phyloP scores from a whole-genome alignment of 768 basidiomycete species.

The Psilocybe sp. region DNA sequence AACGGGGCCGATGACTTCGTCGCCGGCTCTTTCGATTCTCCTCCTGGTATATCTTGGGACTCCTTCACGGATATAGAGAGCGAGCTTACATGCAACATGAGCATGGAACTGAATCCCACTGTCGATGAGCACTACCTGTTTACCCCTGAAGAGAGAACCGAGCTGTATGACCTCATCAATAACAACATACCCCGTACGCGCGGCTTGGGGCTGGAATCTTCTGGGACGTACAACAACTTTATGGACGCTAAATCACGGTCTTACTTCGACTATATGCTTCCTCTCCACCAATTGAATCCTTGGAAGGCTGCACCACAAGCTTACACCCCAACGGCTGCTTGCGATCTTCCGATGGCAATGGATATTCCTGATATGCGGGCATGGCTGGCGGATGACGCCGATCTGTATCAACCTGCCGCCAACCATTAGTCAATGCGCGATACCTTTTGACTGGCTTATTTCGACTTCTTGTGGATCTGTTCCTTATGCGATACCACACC shows the following conservation, averaged over 20 bases:
- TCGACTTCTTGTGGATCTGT: neutral
- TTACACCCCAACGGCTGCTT: slow-evolving; percentile 1
- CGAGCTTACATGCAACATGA: slow-evolving; percentile 6
- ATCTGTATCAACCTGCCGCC: slow-evolving; percentile 12
- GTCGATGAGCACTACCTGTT: slow-evolving; percentile 32
- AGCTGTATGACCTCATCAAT: slow-evolving; percentile 50
- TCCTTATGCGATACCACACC: no score
- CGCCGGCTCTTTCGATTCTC: slow-evolving; percentile 16
- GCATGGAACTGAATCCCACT: slow-evolving; percentile 10
- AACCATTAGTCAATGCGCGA: slow-evolving; percentile 8
- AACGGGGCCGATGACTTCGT: slow-evolving; percentile 20
- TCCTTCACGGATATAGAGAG: slow-evolving; percentile 14
- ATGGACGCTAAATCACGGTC: slow-evolving; percentile 47
- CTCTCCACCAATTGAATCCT: slow-evolving; percentile 3
- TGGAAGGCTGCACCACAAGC: slow-evolving; percentile 4
- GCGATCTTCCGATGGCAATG: slow-evolving; percentile 11
- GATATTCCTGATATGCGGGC: slow-evolving; percentile 26
- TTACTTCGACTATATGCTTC: slow-evolving; percentile 43
- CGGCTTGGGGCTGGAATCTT: slow-evolving; percentile 43
- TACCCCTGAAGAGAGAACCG: slow-evolving; percentile 42
- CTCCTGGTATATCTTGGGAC: slow-evolving; percentile 10
- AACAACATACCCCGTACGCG: slow-evolving; percentile 42
- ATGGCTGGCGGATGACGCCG: slow-evolving; percentile 29
- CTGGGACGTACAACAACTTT: slow-evolving; percentile 48
- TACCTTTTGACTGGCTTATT: slow-evolving; percentile 4